phyloP scores from a whole-genome alignment of 108 stramenopile species.

The Conticribra weissflogii region DNA sequence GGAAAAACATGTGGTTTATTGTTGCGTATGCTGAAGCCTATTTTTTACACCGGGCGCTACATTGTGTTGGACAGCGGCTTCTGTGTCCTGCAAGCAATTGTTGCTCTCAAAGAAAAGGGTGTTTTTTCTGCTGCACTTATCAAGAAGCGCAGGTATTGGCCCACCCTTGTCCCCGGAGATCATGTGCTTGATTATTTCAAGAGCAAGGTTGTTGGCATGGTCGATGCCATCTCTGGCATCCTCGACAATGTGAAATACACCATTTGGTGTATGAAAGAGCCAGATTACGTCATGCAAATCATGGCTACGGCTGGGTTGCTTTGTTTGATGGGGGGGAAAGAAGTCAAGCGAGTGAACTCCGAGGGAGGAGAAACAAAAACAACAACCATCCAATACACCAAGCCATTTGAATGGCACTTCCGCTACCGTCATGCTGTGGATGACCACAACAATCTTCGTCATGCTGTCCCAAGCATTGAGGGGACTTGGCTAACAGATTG shows the following conservation, averaged over 20 bases:
- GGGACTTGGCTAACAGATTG: background rate
- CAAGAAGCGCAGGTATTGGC: background rate
- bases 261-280: background rate
- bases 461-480: background rate
- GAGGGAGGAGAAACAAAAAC: background rate
- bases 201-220: background rate
- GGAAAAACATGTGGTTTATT: constrained; percentile 33
- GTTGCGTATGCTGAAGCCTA: constrained; percentile 17
- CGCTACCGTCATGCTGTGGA: background rate
- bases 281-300: background rate
- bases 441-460: too few relatives aligned
- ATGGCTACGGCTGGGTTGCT: background rate
- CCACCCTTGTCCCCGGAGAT: background rate
- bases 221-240: background rate
- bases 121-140: constrained; percentile 22
- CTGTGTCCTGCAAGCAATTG: constrained; percentile 41
- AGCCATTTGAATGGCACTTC: background rate
- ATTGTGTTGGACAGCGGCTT: constrained; percentile 45
- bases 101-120: constrained; percentile 25
- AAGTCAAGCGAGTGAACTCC: background rate
- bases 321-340: background rate
- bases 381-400: background rate
- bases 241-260: background rate
- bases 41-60: constrained; percentile 13
- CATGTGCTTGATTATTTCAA: background rate